Conservation (phyloP, 129 eudicot species). For the Arctium lappa region DNA sequence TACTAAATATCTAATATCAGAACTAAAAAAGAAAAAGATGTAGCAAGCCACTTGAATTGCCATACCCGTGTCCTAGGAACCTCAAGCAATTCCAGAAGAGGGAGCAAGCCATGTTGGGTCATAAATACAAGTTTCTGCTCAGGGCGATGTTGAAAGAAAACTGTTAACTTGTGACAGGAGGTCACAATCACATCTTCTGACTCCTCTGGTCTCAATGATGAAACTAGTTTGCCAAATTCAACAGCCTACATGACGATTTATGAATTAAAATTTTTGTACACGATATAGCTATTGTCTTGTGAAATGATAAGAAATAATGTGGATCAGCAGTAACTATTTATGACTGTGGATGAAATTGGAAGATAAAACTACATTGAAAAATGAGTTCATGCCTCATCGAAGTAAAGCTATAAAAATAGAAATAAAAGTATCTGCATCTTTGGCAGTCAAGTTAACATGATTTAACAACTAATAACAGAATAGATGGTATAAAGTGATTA, state of each 20-base stretch:
- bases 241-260: conserved; percentile 56
- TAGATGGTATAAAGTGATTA: no score
- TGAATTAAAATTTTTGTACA: conserved; percentile 6
- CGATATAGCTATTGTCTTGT: neutral
- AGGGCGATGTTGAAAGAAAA: conserved; percentile 82
- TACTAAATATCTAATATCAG: neutral
- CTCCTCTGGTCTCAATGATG: conserved; percentile 85
- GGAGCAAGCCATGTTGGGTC: conserved; percentile 92
- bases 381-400: neutral
- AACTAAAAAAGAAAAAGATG: neutral
- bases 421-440: neutral
- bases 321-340: neutral
- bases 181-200: conserved; percentile 88
- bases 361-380: neutral
- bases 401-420: neutral
- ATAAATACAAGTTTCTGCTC: conserved; percentile 90
- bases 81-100: conserved; percentile 88
- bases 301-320: neutral
- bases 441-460: no score
- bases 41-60: conserved; percentile 6
- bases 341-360: neutral
- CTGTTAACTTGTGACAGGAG: conserved; percentile 78
- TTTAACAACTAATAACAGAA: no score
- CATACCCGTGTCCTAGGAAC: conserved; percentile 82
- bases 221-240: conserved; percentile 83